Evolutionary conservation across 306 rosid genomes (phyloP).

Genomic region (Prunus dulcis): DNA sequence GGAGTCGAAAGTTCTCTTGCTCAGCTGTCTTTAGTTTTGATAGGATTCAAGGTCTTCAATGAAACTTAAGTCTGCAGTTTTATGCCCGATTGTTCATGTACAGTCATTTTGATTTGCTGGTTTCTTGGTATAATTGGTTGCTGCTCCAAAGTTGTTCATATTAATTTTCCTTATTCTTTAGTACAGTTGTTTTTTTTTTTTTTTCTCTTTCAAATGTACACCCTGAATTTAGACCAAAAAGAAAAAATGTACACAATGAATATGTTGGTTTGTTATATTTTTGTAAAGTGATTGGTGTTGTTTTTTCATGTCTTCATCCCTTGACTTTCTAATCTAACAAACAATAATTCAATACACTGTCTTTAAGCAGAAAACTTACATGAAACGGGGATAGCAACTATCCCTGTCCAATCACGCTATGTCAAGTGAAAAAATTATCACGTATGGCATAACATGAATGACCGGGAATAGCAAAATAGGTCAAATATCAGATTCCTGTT

Average conservation of each 20-base stretch:
- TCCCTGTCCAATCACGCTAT: fast-evolving
- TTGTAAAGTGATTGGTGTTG: background rate
- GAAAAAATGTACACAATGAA: background rate
- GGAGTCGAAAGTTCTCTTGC: constrained; percentile 27
- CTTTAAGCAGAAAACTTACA: background rate
- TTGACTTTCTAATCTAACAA: background rate
- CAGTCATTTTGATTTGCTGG: constrained; percentile 24
- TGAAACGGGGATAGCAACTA: too few relatives aligned
- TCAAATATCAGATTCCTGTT: constrained; percentile 6
- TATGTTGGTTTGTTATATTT: background rate
- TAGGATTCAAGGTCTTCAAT: constrained; percentile 14
- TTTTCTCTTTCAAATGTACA: constrained; percentile 3
- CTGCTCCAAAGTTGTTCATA: constrained; percentile 30
- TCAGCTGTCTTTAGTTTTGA: constrained; percentile 7
- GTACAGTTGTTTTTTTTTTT: background rate
- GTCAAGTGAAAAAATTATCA: too few relatives aligned
- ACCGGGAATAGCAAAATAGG: background rate
- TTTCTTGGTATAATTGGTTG: constrained; percentile 14
- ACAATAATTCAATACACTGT: too few relatives aligned
- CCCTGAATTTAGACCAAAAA: too few relatives aligned
- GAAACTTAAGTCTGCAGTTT: constrained; percentile 20
- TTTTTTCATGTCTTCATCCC: background rate
- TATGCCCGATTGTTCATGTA: constrained; percentile 25
- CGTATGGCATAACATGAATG: too few relatives aligned
- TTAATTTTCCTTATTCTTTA: constrained; percentile 17